These are phyloP conservation scores for Tilletia caries DNA, from an alignment of 1,284 basidiomycete species.

Conservation along the genomic window DNA sequence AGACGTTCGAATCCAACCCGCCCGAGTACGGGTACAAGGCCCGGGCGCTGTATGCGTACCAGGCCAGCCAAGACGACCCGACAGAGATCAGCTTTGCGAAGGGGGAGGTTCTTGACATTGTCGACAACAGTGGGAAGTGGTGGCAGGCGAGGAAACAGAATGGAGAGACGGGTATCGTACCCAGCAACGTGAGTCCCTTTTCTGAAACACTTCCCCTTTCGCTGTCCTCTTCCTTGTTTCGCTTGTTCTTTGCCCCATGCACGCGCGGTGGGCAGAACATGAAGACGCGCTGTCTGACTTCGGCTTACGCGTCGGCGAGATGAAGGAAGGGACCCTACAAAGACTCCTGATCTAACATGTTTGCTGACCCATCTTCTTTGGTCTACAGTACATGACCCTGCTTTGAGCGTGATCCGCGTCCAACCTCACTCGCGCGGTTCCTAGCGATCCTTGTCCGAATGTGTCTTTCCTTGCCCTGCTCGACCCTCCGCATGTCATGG, in stretches of 20 bases:
- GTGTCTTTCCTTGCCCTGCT: too few species aligned
- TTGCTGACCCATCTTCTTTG: not conserved
- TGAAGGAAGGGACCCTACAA: too few species aligned
- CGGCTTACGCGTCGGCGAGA: too few species aligned
- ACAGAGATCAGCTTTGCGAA: conserved; percentile 93
- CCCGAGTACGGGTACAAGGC: conserved; percentile 64
- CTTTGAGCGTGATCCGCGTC: not conserved
- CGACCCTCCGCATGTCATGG: too few species aligned
- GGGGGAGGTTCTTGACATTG: conserved; percentile 86
- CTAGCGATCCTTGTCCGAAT: too few species aligned
- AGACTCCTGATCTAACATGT: not conserved
- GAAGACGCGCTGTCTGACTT: too few species aligned
- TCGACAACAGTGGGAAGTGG: conserved; percentile 71
- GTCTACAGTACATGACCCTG: not conserved
- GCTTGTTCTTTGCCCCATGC: not conserved
- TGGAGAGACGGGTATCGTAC: conserved; percentile 69
- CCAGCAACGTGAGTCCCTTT: conserved; percentile 41
- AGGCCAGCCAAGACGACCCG: conserved; percentile 86
- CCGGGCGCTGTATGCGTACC: conserved; percentile 83
- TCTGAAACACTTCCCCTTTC: not conserved
- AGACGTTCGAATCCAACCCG: conserved; percentile 12
- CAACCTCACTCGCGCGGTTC: too few species aligned
- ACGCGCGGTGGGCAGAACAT: too few species aligned
- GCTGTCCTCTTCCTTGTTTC: not conserved
- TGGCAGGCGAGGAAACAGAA: conserved; percentile 87